A percentile compares a stretch with the other conserved stretches of the same genome.
These are phyloP conservation scores for Theobroma cacao DNA, from an alignment of 345 rosid species.

Conservation along the genomic window DNA sequence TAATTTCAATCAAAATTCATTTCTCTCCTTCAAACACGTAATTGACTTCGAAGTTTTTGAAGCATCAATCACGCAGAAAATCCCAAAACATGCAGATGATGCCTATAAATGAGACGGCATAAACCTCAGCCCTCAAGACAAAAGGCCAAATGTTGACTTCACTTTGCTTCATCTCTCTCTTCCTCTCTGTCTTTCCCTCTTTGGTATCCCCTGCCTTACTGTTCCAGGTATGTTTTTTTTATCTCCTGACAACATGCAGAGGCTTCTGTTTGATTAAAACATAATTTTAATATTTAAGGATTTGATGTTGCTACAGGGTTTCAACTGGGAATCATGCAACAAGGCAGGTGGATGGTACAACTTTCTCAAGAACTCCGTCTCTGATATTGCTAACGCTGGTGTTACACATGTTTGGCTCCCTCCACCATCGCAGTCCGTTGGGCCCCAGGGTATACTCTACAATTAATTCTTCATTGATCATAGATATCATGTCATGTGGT, in stretches of 20 bases:
- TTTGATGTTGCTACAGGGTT: conserved; percentile 43
- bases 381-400: conserved; percentile 61
- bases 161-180: conserved; percentile 28
- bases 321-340: conserved; percentile 82
- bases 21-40: no score
- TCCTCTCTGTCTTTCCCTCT: conserved; percentile 34
- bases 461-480: neutral
- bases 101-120: neutral
- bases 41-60: neutral
- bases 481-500: neutral
- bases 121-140: neutral
- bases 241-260: neutral
- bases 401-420: conserved; percentile 95
- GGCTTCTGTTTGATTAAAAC: neutral
- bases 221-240: conserved; percentile 45
- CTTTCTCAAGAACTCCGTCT: conserved; percentile 44
- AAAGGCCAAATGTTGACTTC: conserved; percentile 1
- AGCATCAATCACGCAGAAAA: neutral
- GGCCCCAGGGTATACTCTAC: conserved; percentile 41
- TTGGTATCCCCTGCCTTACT: conserved; percentile 39
- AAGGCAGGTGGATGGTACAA: conserved; percentile 82
- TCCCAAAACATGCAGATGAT: neutral
- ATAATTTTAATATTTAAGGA: neutral
- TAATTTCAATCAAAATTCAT: no score
- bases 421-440: conserved; percentile 78